A percentile compares a stretch with the other conserved stretches of the same genome.
Evolutionary conservation across 2,329 filamentous ascomycete genomes (phyloP).

Genomic region (Neonectria faginata): DNA sequence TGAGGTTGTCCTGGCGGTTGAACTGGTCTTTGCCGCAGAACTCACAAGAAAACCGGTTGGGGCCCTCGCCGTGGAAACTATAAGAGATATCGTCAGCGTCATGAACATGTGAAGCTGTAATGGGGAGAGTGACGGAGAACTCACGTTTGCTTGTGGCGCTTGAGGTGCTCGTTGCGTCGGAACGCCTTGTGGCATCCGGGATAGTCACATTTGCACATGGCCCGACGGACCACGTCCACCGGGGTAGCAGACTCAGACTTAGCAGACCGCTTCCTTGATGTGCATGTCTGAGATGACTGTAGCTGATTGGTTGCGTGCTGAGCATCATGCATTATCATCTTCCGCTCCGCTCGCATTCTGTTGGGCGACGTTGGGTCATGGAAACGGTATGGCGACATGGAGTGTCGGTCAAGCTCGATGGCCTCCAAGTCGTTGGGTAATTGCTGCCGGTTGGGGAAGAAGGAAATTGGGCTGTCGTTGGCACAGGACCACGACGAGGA

Average conservation of each 20-base stretch:
- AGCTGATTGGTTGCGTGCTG: constrained; percentile 59
- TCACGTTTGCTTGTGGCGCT: constrained; percentile 66
- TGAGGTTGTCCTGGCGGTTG: constrained; percentile 57
- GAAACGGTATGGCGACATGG: constrained; percentile 51
- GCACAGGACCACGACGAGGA: constrained; percentile 54
- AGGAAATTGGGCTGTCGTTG: constrained; percentile 56
- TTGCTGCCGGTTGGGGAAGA: constrained; percentile 52
- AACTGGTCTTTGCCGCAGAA: constrained; percentile 58
- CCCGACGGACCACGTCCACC: constrained; percentile 53
- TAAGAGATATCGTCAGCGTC: background rate
- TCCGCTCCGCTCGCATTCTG: constrained; percentile 52
- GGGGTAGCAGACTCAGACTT: constrained; percentile 46
- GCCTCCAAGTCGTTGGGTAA: constrained; percentile 49
- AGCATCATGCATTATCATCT: constrained; percentile 56
- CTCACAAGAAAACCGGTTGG: constrained; percentile 55
- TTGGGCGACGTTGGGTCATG: constrained; percentile 51
- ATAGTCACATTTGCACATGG: constrained; percentile 60
- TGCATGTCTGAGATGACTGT: constrained; percentile 55
- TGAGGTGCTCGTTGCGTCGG: constrained; percentile 66
- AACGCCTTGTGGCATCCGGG: constrained; percentile 62
- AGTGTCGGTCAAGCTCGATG: constrained; percentile 53
- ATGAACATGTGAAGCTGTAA: background rate
- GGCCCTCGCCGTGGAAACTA: constrained; percentile 54
- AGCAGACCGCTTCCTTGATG: constrained; percentile 46
- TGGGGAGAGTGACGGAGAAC: constrained; percentile 40